These are phyloP conservation scores for Pythium chondricola DNA, from an alignment of 352 stramenopile species.

Conservation along the genomic window DNA sequence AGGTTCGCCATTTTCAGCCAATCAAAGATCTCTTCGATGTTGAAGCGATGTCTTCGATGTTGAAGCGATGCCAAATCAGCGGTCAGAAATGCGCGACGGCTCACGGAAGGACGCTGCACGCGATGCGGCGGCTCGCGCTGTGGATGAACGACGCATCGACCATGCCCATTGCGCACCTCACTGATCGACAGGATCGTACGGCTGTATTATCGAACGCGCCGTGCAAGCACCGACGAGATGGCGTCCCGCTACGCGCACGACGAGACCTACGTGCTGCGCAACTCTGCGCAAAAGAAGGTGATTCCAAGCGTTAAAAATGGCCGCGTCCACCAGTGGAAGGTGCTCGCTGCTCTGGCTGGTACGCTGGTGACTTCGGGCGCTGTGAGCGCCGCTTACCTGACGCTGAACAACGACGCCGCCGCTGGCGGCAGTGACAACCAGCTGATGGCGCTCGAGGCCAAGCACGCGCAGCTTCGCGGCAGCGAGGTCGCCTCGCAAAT, in stretches of 20 bases:
- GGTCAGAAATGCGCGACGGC: background rate
- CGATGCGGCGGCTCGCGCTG: background rate
- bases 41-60: background rate
- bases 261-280: slow-evolving; percentile 7
- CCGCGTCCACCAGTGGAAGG: slow-evolving; percentile 1
- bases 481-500: too few species aligned
- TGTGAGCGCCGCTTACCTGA: background rate
- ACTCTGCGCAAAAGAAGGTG: background rate
- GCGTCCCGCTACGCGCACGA: slow-evolving; percentile 4
- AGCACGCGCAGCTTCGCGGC: slow-evolving; percentile 1
- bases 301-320: background rate
- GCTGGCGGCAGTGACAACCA: too few species aligned
- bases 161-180: background rate
- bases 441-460: background rate
- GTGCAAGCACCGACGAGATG: background rate
- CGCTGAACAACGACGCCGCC: background rate
- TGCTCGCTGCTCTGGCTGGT: background rate
- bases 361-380: background rate
- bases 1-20: background rate
- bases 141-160: too few species aligned
- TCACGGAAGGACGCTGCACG: too few species aligned
- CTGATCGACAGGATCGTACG: too few species aligned
- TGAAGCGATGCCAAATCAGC: background rate
- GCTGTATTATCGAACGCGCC: background rate
- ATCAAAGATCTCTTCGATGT: background rate